Evolutionary conservation across 805 yeast species (phyloP).

Genomic region (Debaryomyces prosopidis): DNA sequence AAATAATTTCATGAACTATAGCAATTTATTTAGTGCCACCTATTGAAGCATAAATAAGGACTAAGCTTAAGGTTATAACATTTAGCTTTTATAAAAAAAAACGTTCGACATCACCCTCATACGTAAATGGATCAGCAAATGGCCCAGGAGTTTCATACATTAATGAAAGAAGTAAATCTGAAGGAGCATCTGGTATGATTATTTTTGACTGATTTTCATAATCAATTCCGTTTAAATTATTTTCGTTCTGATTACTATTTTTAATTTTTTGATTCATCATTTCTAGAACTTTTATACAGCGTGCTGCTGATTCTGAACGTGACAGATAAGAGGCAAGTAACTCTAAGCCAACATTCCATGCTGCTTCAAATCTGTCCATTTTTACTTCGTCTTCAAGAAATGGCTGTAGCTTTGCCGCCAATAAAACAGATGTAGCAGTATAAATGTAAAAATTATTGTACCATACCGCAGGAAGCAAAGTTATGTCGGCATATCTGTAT

Average conservation of each 20-base stretch:
- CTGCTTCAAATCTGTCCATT: neutral
- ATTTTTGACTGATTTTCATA: no score
- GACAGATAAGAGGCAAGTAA: constrained; percentile 8
- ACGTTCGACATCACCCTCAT: constrained; percentile 7
- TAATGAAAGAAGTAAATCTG: constrained; percentile 11
- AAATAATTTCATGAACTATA: no score
- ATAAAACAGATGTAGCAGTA: constrained; percentile 18
- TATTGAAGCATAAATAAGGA: no score
- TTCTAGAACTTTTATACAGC: constrained; percentile 10
- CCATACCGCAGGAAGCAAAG: constrained; percentile 19
- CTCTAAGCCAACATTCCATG: constrained; percentile 9
- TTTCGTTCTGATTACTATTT: no score
- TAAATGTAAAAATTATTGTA: constrained; percentile 19
- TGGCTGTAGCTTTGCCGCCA: constrained; percentile 21
- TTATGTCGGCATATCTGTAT: constrained; percentile 9
- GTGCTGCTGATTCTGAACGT: constrained; percentile 11
- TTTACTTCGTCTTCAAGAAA: constrained; percentile 11
- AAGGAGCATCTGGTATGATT: constrained; percentile 7
- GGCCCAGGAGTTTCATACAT: constrained; percentile 13
- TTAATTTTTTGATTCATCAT: constrained; percentile 10
- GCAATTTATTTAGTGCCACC: no score
- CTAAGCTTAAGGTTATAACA: no score
- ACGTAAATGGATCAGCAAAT: constrained; percentile 11
- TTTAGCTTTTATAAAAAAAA: no score
- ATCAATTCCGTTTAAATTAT: no score